Conservation (phyloP, 495 filamentous ascomycete species). For the Penicillium atrosanguineum region DNA sequence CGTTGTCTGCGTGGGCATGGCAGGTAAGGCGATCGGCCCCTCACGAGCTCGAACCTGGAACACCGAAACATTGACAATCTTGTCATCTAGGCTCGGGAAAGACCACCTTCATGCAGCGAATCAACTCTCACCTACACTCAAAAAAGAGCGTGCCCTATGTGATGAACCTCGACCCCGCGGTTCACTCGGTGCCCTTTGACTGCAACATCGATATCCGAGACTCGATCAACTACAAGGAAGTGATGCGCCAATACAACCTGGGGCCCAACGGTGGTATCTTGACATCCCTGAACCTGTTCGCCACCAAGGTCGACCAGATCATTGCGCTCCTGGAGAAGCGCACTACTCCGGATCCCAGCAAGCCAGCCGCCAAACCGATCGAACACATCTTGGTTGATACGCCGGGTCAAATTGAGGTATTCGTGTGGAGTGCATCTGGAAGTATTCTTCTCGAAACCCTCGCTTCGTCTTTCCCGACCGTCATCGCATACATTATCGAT, state of each 20-base stretch:
- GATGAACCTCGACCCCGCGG: conserved; percentile 95
- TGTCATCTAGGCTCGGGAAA: conserved; percentile 77
- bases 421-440: conserved; percentile 94
- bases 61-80: not conserved
- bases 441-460: conserved; percentile 91
- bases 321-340: conserved; percentile 86
- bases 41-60: not conserved
- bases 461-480: conserved; percentile 89
- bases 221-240: conserved; percentile 98
- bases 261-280: conserved; percentile 98
- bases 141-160: conserved; percentile 79
- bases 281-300: conserved; percentile 92
- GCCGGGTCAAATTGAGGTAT: conserved; percentile 96
- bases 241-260: conserved; percentile 98
- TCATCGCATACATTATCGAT: conserved; percentile 96
- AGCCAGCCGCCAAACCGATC: conserved; percentile 61
- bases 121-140: conserved; percentile 84
- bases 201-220: conserved; percentile 99
- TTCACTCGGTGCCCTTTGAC: conserved; percentile 93
- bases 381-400: conserved; percentile 90
- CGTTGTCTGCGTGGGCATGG: conserved; percentile 97
- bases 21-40: conserved; percentile 48
- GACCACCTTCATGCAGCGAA: conserved; percentile 97
- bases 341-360: conserved; percentile 59
- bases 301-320: conserved; percentile 96